Evolutionary conservation across 768 basidiomycete species (phyloP), one percentile per base, ranked within the genome.

Genomic region (Calocybe cyanea): DNA sequence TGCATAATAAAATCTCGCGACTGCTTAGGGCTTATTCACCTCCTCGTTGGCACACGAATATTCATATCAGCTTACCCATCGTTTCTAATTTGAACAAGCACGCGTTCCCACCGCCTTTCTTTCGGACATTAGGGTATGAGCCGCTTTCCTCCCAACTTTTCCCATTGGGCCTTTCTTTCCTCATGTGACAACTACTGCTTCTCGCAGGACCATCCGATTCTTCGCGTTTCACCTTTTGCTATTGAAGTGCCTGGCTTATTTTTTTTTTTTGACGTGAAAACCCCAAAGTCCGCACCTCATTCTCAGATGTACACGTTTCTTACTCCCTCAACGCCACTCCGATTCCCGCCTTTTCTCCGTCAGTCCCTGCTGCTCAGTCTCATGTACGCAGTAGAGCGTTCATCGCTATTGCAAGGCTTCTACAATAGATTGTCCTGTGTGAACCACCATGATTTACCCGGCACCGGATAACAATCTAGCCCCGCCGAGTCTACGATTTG

Each of bases 141-240:
- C 32, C 32, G 32, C 41, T 6, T 34, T 43, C 32, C 13, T 33
- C 9, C 32, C 41, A 20, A 43, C 20, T 13, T 21, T 43, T 32
- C 30, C 13, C 21, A 15, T 21, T 30, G 15, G 30, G 17, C 14
- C 13, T 7, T 23, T 17, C 28, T 43, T 21, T 8, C 30, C 42
- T 24, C 42, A 43, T 43, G 42, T 43, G 42, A 43, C 17, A 8
- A 17, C 3, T 28, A 8, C 9, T 18, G 17, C 10, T 10, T 19
- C 17, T 33, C 41, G 11, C n/a, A 42, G 14, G 15, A 25, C 34
- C 30, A 25, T 42, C 41, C 41, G 41, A 33, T 11, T 20, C 23
- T 23, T n/a, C 24, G 14, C n/a, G 18, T 41, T 28, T 41, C 32
- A 34, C 33, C 42, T 43, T 33, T 11, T 36, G 21, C 42, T 31